Conservation (phyloP, 169 alveolate genomes). For the Eimeria zaria region DNA sequence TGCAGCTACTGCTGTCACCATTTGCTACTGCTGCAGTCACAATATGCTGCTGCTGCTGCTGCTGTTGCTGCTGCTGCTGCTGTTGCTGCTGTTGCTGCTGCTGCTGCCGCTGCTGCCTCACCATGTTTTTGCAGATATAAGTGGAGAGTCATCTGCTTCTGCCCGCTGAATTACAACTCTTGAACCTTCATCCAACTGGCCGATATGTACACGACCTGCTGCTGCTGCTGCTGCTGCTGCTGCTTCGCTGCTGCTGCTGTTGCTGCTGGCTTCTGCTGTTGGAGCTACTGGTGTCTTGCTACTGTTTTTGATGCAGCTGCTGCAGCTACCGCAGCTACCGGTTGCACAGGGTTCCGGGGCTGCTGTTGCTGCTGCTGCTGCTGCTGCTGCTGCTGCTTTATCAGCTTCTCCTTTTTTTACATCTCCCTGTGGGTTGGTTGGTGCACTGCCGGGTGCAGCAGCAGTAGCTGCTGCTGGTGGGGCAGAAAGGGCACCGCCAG, state of each 20-base stretch:
- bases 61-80: background rate
- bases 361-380: background rate
- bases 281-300: background rate
- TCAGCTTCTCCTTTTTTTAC: background rate
- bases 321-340: background rate
- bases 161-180: conserved; percentile 1
- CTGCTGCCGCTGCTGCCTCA: background rate
- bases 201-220: conserved; percentile 25
- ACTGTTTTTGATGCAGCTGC: background rate
- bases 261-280: conserved; percentile 33
- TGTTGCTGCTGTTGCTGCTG: background rate
- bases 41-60: background rate
- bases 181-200: background rate
- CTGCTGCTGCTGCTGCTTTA: conserved; percentile 2
- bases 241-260: conserved; percentile 12
- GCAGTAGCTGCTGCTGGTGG: conserved; percentile 37
- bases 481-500: too few relatives aligned
- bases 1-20: too few relatives aligned
- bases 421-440: background rate
- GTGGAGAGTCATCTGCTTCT: conserved; percentile 16
- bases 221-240: conserved; percentile 1
- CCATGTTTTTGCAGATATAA: conserved; percentile 12
- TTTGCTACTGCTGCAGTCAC: background rate
- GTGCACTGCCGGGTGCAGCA: background rate
- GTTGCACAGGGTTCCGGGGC: background rate